Evolutionary conservation across 768 basidiomycete genomes (phyloP), one percentile per base, ranked within the genome.

Genomic region (Gymnopilus dilepis): DNA sequence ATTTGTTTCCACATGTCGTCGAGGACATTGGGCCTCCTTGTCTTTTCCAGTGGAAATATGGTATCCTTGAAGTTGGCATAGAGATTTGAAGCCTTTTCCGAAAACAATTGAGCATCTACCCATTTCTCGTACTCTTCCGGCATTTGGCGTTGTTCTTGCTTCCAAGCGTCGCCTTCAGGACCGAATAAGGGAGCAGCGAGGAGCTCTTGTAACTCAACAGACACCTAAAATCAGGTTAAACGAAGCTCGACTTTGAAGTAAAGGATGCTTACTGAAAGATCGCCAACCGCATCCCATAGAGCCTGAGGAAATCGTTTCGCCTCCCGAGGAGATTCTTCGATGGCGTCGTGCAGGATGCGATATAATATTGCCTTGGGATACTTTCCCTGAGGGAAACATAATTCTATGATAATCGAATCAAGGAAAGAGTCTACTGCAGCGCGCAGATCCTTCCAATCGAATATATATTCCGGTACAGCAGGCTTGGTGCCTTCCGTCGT

Each of bases 331-430:
- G 87, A 82, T 73, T 93, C 92, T 11, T 88, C 84, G 12, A 90
- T 78, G 9, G 89, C 87, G 42, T 94, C 91, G 54, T 82, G 83
- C 26, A 95, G 79, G 26, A 91, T 82, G 59, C 85, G 80, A 66
- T 85, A 86, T 24, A 95, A 71, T 42, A 93, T 78, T 53, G 82
- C 79, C 69, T 83, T 85, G 4, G 91, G 88, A 73, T 90, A 91
- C 0, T 80, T 78, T 2, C 87, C 86, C 48, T 79, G 76, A 5
- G 93, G 92, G 64, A 94, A 88, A 67, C 88, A 91, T 6, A 95
- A 74, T 70, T 95, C 93, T 60, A 94, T 84, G 62, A 95, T 84
- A 60, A 94, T 90, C 0, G 91, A 92, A 72, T 94, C 92, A 51
- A 94, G 73, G 75, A 92, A 93, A 3, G 93, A 94, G 66, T 82